Percentiles rank a stretch among this genome's conserved stretches.
Evolutionary conservation across 2,329 filamentous ascomycete species (phyloP).

Genomic region (Colletotrichum tamarilloi): DNA sequence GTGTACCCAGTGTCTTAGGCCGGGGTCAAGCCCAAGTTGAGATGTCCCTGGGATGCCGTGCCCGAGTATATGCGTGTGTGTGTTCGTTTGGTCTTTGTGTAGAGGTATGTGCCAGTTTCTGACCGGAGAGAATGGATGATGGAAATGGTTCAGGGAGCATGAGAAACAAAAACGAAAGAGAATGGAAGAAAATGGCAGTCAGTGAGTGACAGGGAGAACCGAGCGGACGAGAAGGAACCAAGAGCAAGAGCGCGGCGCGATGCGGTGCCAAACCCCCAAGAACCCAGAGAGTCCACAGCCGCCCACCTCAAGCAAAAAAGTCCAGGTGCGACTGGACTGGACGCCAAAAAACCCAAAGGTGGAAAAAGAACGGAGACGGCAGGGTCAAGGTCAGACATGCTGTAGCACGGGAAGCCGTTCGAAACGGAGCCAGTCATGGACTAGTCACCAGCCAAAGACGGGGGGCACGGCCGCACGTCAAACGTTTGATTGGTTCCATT

Average conservation of each 20-base stretch:
- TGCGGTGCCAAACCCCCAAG: neutral
- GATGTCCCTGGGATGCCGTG: neutral
- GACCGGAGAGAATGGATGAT: neutral
- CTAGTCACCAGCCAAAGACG: neutral
- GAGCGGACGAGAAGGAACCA: neutral
- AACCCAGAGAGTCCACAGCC: neutral
- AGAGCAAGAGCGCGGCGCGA: neutral
- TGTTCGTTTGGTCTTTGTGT: neutral
- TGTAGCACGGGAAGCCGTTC: neutral
- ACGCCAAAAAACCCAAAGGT: neutral
- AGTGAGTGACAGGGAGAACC: neutral
- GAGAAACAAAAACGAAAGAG: neutral
- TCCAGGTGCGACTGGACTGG: neutral
- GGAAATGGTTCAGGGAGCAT: neutral
- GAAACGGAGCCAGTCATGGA: conserved; percentile 3
- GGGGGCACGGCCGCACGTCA: neutral
- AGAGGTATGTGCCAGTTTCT: neutral
- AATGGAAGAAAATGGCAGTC: neutral
- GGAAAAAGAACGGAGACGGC: neutral
- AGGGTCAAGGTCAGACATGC: neutral
- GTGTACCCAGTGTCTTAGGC: too few relatives aligned
- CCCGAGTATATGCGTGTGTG: neutral
- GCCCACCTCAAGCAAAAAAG: neutral
- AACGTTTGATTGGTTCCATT: neutral
- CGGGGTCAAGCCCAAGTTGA: neutral